Percentiles rank a stretch among this genome's conserved stretches.
Conservation (phyloP, 2,329 filamentous ascomycete genomes). For the Thermomyces lanuginosus region DNA sequence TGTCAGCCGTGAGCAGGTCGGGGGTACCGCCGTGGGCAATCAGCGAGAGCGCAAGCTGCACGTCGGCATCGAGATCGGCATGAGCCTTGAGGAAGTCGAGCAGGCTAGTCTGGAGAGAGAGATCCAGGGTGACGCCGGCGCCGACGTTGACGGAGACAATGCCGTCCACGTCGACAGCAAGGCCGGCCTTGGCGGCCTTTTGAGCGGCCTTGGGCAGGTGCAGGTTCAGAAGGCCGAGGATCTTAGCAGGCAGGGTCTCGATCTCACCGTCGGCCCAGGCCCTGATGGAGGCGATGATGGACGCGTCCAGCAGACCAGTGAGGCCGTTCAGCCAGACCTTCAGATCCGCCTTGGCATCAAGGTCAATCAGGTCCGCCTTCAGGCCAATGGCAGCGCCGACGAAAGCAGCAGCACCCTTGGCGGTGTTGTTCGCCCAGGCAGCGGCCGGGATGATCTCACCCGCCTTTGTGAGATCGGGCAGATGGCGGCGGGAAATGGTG, state of each 20-base stretch:
- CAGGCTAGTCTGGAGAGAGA: constrained; percentile 15
- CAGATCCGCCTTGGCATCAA: constrained; percentile 14
- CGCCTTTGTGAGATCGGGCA: too few species aligned
- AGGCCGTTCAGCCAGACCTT: constrained; percentile 15
- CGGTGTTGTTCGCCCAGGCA: constrained; percentile 8
- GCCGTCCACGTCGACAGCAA: constrained; percentile 22
- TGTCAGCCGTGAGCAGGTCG: constrained; percentile 15
- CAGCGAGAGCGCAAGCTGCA: constrained; percentile 19
- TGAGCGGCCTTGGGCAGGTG: constrained; percentile 19
- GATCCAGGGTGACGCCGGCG: constrained; percentile 16
- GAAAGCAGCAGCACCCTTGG: constrained; percentile 21
- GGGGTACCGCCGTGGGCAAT: constrained; percentile 20
- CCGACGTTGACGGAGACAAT: constrained; percentile 14
- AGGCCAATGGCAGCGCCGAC: constrained; percentile 20
- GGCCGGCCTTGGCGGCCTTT: constrained; percentile 20
- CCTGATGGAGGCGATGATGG: constrained; percentile 15
- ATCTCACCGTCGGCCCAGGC: constrained; percentile 20
- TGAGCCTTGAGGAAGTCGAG: constrained; percentile 13
- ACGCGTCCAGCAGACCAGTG: constrained; percentile 11
- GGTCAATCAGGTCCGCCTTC: constrained; percentile 14
- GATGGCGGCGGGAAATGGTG: background rate
- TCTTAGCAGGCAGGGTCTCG: too few species aligned
- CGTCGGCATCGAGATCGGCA: constrained; percentile 12
- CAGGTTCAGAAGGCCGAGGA: too few species aligned
- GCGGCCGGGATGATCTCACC: constrained; percentile 13